phyloP scores from a whole-genome alignment of 805 yeast genomes.

The Saturnispora diversa region DNA sequence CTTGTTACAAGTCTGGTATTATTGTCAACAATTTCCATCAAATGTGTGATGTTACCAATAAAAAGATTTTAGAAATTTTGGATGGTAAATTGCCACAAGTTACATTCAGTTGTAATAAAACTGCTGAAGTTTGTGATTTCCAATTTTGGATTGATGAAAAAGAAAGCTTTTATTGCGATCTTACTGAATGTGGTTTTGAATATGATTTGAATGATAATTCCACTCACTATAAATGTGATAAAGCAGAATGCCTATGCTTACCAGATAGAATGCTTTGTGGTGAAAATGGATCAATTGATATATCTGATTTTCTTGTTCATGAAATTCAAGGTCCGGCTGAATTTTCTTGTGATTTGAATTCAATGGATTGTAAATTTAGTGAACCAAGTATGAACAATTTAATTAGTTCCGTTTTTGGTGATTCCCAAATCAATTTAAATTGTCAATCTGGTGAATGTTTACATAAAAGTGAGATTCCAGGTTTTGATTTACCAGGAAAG shows the following conservation, averaged over 20 bases:
- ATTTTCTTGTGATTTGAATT: slow-evolving; percentile 64
- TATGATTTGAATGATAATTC: slow-evolving; percentile 54
- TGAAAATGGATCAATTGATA: slow-evolving; percentile 86
- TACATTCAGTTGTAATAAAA: slow-evolving; percentile 77
- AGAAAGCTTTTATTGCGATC: slow-evolving; percentile 87
- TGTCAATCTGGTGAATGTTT: slow-evolving; percentile 88
- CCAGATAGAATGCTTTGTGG: slow-evolving; percentile 95
- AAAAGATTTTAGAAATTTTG: slow-evolving; percentile 73
- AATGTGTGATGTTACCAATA: slow-evolving; percentile 90
- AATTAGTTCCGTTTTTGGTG: slow-evolving; percentile 90
- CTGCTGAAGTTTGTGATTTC: slow-evolving; percentile 64
- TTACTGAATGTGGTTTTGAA: slow-evolving; percentile 62
- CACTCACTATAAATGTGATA: slow-evolving; percentile 71
- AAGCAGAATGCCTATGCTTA: slow-evolving; percentile 77
- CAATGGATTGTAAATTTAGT: slow-evolving; percentile 64
- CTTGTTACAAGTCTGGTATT: slow-evolving; percentile 82
- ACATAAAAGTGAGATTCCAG: slow-evolving; percentile 89
- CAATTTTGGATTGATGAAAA: slow-evolving; percentile 92
- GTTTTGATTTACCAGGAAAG: slow-evolving; percentile 62
- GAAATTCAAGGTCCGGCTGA: slow-evolving; percentile 92
- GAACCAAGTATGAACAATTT: slow-evolving; percentile 96
- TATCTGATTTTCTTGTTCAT: slow-evolving; percentile 83
- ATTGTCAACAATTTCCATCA: slow-evolving; percentile 75
- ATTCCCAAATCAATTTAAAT: slow-evolving; percentile 70
- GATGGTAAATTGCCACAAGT: slow-evolving; percentile 83